Evolutionary conservation across 106 monocot species (phyloP).

Genomic region (Dioscorea dumetorum): DNA sequence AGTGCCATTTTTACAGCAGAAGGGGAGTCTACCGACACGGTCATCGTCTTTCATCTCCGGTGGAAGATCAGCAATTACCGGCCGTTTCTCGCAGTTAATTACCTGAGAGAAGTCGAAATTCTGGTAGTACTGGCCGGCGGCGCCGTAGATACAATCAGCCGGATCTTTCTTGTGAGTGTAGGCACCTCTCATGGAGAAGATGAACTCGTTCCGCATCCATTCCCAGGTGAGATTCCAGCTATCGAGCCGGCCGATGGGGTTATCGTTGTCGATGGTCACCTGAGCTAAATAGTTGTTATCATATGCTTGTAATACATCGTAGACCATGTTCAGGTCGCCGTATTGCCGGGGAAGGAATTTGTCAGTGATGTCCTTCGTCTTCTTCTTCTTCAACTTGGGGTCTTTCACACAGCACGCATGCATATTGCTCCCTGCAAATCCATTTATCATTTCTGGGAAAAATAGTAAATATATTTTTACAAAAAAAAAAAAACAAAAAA

Average conservation of each 20-base stretch:
- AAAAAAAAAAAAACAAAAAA: neutral
- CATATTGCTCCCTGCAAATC: slow-evolving; percentile 40
- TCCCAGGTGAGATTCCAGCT: slow-evolving; percentile 98
- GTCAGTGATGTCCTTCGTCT: slow-evolving; percentile 7
- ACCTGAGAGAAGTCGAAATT: slow-evolving; percentile 66
- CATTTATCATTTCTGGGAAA: neutral
- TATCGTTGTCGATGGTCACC: slow-evolving; percentile 74
- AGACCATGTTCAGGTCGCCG: slow-evolving; percentile 80
- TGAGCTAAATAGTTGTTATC: slow-evolving; percentile 79
- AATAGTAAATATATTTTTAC: neutral
- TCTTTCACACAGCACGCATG: slow-evolving; percentile 68
- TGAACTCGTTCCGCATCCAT: slow-evolving; percentile 96
- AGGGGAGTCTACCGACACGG: slow-evolving; percentile 54
- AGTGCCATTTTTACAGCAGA: slow-evolving; percentile 82
- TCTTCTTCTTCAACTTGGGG: slow-evolving; percentile 51
- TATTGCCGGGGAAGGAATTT: slow-evolving; percentile 53
- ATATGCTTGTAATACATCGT: slow-evolving; percentile 78
- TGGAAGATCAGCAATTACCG: slow-evolving; percentile 71
- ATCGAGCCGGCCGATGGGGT: slow-evolving; percentile 75
- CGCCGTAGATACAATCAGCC: slow-evolving; percentile 66
- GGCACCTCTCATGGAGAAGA: slow-evolving; percentile 81
- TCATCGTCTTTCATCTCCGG: slow-evolving; percentile 62
- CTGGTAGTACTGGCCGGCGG: slow-evolving; percentile 50
- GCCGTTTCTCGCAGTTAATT: slow-evolving; percentile 73
- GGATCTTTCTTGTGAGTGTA: slow-evolving; percentile 65